Base-by-base conservation (phyloP, 768 basidiomycete genomes). In the Cyathus striatus region DNA sequence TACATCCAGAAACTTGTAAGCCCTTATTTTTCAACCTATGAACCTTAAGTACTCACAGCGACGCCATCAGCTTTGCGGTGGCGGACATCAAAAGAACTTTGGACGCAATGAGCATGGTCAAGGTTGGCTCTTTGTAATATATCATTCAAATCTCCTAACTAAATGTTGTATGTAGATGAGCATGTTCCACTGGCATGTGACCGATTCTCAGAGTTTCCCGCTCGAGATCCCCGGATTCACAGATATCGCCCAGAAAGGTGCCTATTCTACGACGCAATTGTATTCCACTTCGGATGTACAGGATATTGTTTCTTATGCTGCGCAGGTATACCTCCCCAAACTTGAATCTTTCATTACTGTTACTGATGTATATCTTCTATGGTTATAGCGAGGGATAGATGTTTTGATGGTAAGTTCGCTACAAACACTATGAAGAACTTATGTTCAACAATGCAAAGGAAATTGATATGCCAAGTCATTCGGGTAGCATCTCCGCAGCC, bases 391-490 rank as follows among this genome's bases (percentile, higher is more conserved):
- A 12, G 89, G 88, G 5, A 85, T 91, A 37, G 86, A 90, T 39
- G 76, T 90, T 6, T 56, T 89, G 39, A 74, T 53, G 30, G 30
- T 32, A 16, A 32, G 16, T 12, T 16, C 30, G 27, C 30, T 12
- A 12, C 16, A 12, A 32, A 32, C 30, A 32, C 16, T 32, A 32
- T 32, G 30, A 32, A 12, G 30, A n/a, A 7, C 30, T 32, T 2
- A 32, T 4, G 13, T 32, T 4, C 30, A 3, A 12, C 30, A 4
- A 32, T 16, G 16, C 30, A 4, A 12, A 32, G 65, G 81, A 92
- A 64, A 75, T 92, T 37, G 90, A 92, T 61, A 86, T 80, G 3
- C 91, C 90, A 0, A 91, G 90, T 0, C 91, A 93, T 57, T 90
- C 89, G 2, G 68, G 84, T 1, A 64, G 72, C 36, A 83, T 93